These are phyloP conservation scores for Neurospora pannonica DNA, from an alignment of 495 filamentous ascomycete genomes.

Conservation along the genomic window DNA sequence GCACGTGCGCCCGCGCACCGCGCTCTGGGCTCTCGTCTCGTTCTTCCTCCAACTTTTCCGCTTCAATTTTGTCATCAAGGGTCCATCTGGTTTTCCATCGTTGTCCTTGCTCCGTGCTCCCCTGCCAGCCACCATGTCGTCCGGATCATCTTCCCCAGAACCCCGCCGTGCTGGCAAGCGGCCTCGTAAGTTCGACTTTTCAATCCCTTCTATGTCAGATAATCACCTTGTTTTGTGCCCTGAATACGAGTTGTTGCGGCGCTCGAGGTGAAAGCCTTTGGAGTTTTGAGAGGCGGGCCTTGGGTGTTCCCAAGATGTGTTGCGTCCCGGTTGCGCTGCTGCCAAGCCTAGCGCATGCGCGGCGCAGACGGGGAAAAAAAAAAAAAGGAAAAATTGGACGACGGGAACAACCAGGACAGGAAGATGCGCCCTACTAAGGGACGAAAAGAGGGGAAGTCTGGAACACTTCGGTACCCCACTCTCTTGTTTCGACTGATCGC, in stretches of 20 bases:
- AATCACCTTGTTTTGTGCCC: background rate
- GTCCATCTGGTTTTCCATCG: background rate
- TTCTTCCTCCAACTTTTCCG: background rate
- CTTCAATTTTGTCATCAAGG: background rate
- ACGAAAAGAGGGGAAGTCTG: background rate
- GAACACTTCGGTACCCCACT: background rate
- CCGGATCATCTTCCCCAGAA: background rate
- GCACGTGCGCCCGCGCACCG: background rate
- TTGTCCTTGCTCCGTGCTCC: background rate
- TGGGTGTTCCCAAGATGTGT: background rate
- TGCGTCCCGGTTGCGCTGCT: background rate
- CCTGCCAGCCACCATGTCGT: background rate
- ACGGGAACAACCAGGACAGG: background rate
- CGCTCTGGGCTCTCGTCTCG: background rate
- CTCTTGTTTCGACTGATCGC: background rate
- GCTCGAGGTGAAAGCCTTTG: background rate
- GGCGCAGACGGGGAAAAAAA: background rate
- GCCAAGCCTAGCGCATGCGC: background rate
- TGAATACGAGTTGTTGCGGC: background rate
- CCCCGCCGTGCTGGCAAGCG: background rate
- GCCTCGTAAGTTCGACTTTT: background rate
- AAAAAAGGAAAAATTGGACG: background rate
- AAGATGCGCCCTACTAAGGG: background rate
- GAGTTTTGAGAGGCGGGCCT: background rate
- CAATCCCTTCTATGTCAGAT: background rate